phyloP scores from a whole-genome alignment of 106 monocot species.

The Dioscorea dumetorum region DNA sequence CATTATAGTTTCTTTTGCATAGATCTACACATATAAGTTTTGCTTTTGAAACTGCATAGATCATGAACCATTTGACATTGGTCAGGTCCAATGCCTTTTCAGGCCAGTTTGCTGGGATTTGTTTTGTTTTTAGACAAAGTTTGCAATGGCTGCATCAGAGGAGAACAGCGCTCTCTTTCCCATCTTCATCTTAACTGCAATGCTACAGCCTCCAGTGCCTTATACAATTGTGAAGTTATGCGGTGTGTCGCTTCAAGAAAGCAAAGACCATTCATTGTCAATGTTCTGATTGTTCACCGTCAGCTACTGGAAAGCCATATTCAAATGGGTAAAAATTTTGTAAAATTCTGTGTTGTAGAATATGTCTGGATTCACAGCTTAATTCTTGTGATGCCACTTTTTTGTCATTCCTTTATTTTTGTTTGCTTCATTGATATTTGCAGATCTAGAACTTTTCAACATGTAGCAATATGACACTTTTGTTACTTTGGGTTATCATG shows the following conservation, averaged over 20 bases:
- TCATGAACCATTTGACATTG: no score
- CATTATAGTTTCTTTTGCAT: no score
- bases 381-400: background rate
- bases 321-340: slow-evolving; percentile 39
- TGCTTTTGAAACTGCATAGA: no score
- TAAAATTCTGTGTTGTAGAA: background rate
- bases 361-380: background rate
- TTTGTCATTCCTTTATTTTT: background rate
- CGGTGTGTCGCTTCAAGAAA: slow-evolving; percentile 38
- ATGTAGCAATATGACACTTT: slow-evolving; percentile 60
- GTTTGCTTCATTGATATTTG: slow-evolving; percentile 9
- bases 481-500: slow-evolving; percentile 79
- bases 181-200: slow-evolving; percentile 77
- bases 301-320: slow-evolving; percentile 74
- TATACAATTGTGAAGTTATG: slow-evolving; percentile 59
- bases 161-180: slow-evolving; percentile 73
- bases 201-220: slow-evolving; percentile 74
- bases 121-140: no score
- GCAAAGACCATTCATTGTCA: slow-evolving; percentile 61
- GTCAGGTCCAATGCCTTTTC: no score
- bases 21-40: no score
- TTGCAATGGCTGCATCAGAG: slow-evolving; percentile 61
- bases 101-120: no score
- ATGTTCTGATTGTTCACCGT: slow-evolving; percentile 55
- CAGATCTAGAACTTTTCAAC: slow-evolving; percentile 94